A percentile compares a stretch with the other conserved stretches of the same genome.
Conservation (phyloP, 192 early-diverging fungal species). For the Entomortierella parvispora region DNA sequence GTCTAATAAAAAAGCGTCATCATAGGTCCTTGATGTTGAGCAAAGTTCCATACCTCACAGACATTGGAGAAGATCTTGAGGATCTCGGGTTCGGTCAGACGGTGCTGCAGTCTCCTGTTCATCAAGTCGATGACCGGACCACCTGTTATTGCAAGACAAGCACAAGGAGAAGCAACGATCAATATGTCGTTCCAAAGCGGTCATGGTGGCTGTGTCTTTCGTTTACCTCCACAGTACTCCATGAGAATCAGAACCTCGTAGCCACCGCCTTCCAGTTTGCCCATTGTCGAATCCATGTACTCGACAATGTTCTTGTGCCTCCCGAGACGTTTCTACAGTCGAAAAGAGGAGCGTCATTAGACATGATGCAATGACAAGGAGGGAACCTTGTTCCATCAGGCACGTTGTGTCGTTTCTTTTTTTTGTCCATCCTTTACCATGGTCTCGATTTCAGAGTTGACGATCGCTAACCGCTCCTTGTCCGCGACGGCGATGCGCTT, state of each 20-base stretch:
- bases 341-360: not conserved
- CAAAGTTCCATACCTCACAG: conserved; percentile 59
- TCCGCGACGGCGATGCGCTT: conserved; percentile 85
- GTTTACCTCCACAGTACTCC: conserved; percentile 87
- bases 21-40: not conserved
- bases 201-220: not conserved
- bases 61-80: conserved; percentile 89
- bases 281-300: conserved; percentile 78
- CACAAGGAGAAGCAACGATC: not conserved
- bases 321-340: conserved; percentile 67
- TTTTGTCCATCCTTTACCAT: conserved; percentile 74
- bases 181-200: not conserved
- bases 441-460: conserved; percentile 79
- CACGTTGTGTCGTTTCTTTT: not conserved
- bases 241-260: conserved; percentile 89
- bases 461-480: conserved; percentile 64
- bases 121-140: conserved; percentile 88
- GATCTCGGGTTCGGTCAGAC: conserved; percentile 86
- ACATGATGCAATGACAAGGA: not conserved
- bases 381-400: not conserved
- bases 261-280: conserved; percentile 64
- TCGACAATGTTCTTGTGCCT: conserved; percentile 87
- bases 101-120: conserved; percentile 78
- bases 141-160: conserved; percentile 50
- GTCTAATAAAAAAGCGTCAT: not conserved